Conservation (phyloP, 2,329 filamentous ascomycete species). For the Ceratocystis huliohia region DNA sequence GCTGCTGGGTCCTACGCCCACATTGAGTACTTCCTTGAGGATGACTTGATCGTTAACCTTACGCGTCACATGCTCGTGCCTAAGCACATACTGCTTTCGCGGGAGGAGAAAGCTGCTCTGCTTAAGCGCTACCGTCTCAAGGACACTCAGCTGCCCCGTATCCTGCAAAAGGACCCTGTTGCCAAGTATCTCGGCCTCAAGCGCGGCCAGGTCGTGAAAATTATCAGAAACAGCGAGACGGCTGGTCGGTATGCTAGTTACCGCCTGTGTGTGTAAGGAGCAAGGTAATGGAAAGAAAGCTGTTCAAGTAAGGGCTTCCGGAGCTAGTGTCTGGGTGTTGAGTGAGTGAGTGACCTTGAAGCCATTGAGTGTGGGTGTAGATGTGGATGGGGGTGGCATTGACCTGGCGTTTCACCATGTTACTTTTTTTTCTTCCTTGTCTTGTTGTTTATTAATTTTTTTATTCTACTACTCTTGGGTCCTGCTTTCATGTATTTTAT, state of each 20-base stretch:
- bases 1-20: slow-evolving; percentile 62
- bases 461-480: not conserved
- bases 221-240: slow-evolving; percentile 89
- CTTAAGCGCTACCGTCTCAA: slow-evolving; percentile 86
- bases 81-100: slow-evolving; percentile 78
- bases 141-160: slow-evolving; percentile 91
- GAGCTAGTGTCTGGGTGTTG: not conserved
- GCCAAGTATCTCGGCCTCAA: slow-evolving; percentile 82
- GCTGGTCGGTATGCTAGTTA: slow-evolving; percentile 96
- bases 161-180: slow-evolving; percentile 83
- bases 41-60: slow-evolving; percentile 94
- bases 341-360: not conserved
- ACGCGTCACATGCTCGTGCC: slow-evolving; percentile 95
- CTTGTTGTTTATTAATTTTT: slow-evolving; percentile 12
- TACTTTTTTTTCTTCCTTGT: slow-evolving; percentile 16
- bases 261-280: slow-evolving; percentile 47
- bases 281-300: not conserved
- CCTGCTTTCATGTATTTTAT: not conserved
- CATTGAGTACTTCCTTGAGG: slow-evolving; percentile 91
- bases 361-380: not conserved
- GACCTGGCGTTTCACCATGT: slow-evolving; percentile 16
- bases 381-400: slow-evolving; percentile 10
- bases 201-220: slow-evolving; percentile 93
- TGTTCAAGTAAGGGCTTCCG: not conserved
- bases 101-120: slow-evolving; percentile 76